These are phyloP conservation scores for Patellifolia procumbens DNA, from an alignment of 179 eudicot species.

Conservation along the genomic window DNA sequence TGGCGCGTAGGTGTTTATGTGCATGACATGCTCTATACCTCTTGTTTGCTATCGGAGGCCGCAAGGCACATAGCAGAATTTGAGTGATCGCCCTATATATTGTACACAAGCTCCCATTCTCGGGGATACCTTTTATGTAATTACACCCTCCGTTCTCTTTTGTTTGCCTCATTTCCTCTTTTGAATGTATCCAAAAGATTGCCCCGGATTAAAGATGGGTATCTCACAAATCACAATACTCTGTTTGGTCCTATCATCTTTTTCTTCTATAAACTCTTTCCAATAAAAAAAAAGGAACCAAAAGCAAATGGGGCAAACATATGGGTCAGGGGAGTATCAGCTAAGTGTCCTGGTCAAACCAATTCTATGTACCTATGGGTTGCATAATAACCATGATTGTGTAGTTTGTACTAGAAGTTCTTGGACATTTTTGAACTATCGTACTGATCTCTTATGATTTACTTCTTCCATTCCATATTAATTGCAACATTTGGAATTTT, in stretches of 20 bases:
- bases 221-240: no score
- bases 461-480: neutral
- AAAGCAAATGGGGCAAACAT: no score
- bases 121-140: neutral
- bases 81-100: neutral
- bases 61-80: neutral
- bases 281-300: no score
- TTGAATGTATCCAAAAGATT: no score
- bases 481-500: no score
- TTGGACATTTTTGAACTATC: neutral
- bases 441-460: neutral
- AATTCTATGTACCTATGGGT: neutral
- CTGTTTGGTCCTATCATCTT: no score
- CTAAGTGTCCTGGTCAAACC: neutral
- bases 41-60: constrained; percentile 4
- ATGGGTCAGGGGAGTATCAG: no score
- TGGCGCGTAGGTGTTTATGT: neutral
- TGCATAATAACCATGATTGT: neutral
- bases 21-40: neutral
- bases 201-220: no score
- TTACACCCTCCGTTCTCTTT: no score
- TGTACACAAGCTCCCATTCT: neutral
- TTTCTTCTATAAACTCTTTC: no score
- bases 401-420: neutral
- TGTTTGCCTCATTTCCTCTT: no score